Evolutionary conservation across 2,329 filamentous ascomycete species (phyloP).

Genomic region (Penicillium sp.): DNA sequence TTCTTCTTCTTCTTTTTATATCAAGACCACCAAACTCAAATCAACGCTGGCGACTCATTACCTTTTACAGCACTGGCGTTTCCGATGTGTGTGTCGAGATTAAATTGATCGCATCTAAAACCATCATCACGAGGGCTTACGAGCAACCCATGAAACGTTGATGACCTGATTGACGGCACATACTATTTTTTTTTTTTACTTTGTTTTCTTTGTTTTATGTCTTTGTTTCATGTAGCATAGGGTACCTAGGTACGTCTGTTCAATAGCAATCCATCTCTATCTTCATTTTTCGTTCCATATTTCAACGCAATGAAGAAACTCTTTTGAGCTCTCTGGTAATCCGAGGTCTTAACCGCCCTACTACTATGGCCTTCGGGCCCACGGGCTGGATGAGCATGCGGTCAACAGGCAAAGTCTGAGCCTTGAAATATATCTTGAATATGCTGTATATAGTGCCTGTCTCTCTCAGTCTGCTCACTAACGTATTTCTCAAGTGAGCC

Average conservation of each 20-base stretch:
- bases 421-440: slow-evolving; percentile 5
- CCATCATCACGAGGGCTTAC: slow-evolving; percentile 67
- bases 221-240: slow-evolving; percentile 8
- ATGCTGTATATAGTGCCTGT: not conserved
- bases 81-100: slow-evolving; percentile 72
- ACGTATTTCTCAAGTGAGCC: too few species aligned
- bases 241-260: slow-evolving; percentile 26
- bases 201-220: slow-evolving; percentile 7
- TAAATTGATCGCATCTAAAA: slow-evolving; percentile 68
- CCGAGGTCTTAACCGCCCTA: slow-evolving; percentile 44
- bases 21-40: slow-evolving; percentile 72
- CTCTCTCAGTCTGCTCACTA: not conserved
- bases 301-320: slow-evolving; percentile 37
- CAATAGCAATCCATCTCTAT: slow-evolving; percentile 2
- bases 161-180: slow-evolving; percentile 49
- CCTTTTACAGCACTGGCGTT: slow-evolving; percentile 63
- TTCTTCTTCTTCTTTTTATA: slow-evolving; percentile 36
- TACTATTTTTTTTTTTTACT: not conserved
- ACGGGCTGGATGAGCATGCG: slow-evolving; percentile 45
- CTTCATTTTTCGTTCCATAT: not conserved
- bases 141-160: slow-evolving; percentile 45
- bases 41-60: slow-evolving; percentile 61
- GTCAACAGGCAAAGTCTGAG: slow-evolving; percentile 47
- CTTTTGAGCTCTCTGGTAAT: slow-evolving; percentile 45
- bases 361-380: slow-evolving; percentile 15